Percentiles rank a stretch among this genome's conserved stretches.
These are phyloP conservation scores for Adansonia grandidieri DNA, from an alignment of 441 rosid species.

Conservation along the genomic window DNA sequence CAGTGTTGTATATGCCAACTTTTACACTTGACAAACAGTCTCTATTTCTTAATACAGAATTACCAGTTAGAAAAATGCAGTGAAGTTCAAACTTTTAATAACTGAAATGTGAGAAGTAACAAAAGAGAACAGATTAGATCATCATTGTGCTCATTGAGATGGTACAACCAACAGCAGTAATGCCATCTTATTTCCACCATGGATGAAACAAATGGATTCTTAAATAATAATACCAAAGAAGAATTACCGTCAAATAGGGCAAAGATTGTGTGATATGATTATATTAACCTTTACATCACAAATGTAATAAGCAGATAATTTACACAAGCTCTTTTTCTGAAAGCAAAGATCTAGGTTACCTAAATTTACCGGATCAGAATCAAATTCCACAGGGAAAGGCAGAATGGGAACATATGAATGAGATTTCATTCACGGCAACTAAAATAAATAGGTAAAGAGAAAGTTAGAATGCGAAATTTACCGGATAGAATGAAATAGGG, in stretches of 20 bases:
- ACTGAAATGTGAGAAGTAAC: background rate
- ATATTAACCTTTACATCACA: background rate
- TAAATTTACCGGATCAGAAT: background rate
- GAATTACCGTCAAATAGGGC: background rate
- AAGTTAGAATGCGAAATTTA: slow-evolving; percentile 27
- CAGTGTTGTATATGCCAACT: background rate
- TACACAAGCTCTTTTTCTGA: slow-evolving; percentile 1
- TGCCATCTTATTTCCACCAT: background rate
- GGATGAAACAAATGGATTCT: background rate
- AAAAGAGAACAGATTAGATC: background rate
- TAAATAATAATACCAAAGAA: background rate
- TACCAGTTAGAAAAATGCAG: background rate
- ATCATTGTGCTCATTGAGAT: background rate
- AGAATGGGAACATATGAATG: background rate
- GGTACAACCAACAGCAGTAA: background rate
- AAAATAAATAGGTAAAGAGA: background rate
- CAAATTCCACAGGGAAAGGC: background rate
- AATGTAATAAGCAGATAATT: background rate
- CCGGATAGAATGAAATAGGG: slow-evolving; percentile 84
- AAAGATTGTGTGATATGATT: background rate
- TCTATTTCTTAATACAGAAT: background rate
- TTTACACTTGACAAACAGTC: background rate
- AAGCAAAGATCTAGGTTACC: background rate
- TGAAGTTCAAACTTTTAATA: background rate
- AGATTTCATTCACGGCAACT: background rate